These are phyloP conservation scores for Immersiella caudata DNA, from an alignment of 495 filamentous ascomycete genomes.

Conservation along the genomic window DNA sequence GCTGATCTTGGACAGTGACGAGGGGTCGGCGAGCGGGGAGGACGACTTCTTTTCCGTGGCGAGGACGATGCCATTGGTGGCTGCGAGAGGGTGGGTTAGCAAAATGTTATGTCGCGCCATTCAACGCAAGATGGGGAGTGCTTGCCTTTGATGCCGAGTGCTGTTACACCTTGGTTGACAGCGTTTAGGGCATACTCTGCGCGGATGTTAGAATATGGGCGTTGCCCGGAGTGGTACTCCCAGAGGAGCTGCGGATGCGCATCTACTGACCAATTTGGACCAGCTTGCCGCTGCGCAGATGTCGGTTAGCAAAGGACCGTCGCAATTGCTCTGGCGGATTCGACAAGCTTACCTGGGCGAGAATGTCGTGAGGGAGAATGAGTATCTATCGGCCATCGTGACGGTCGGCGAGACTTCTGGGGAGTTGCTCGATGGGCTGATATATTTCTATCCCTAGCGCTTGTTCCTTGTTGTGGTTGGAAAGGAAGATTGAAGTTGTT, in stretches of 20 bases:
- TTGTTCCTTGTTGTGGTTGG: slow-evolving; percentile 5
- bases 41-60: slow-evolving; percentile 99
- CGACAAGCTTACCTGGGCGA: slow-evolving; percentile 82
- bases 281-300: slow-evolving; percentile 78
- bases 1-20: slow-evolving; percentile 95
- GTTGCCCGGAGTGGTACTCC: background rate
- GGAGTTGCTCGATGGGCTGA: background rate
- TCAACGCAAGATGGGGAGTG: slow-evolving; percentile 18
- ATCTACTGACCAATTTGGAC: slow-evolving; percentile 71
- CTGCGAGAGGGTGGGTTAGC: slow-evolving; percentile 44
- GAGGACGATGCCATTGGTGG: slow-evolving; percentile 97
- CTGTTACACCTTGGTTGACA: slow-evolving; percentile 98
- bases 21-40: slow-evolving; percentile 89
- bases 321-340: slow-evolving; percentile 3
- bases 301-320: slow-evolving; percentile 46
- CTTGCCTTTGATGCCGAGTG: slow-evolving; percentile 95
- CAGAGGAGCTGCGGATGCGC: background rate
- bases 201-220: slow-evolving; percentile 19
- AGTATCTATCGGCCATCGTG: slow-evolving; percentile 96
- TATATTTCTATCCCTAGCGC: background rate
- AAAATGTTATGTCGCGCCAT: background rate
- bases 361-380: slow-evolving; percentile 99
- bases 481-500: slow-evolving; percentile 16
- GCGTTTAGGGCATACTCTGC: slow-evolving; percentile 98
- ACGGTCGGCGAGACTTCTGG: slow-evolving; percentile 7